phyloP scores from a whole-genome alignment of 345 rosid species.

The Lumnitzera racemosa region DNA sequence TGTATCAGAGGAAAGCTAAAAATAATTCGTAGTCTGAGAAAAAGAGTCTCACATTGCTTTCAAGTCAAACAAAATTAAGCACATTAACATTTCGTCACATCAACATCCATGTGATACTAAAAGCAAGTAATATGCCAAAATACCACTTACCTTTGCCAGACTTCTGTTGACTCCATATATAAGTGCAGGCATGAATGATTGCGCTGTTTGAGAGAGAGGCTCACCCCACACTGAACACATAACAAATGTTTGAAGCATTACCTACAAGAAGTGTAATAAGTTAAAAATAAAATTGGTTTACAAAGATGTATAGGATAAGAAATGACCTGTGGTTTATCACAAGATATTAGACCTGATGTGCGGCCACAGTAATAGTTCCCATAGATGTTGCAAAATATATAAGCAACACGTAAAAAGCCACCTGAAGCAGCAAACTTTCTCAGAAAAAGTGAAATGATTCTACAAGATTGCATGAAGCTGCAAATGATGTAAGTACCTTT shows the following conservation, averaged over 20 bases:
- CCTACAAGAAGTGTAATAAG: conserved; percentile 8
- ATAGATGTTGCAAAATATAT: conserved; percentile 36
- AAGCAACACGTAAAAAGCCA: conserved; percentile 31
- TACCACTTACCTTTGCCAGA: conserved; percentile 28
- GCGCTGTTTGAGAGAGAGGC: conserved; percentile 57
- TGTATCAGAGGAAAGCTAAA: background rate
- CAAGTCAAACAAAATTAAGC: background rate
- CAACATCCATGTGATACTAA: background rate
- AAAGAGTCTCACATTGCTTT: background rate
- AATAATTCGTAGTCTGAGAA: no score
- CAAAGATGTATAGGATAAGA: background rate
- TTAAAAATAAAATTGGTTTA: background rate
- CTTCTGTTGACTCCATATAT: conserved; percentile 31
- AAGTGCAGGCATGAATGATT: conserved; percentile 51
- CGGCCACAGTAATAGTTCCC: conserved; percentile 36
- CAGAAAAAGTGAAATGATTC: background rate
- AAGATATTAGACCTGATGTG: conserved; percentile 32
- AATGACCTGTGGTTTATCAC: background rate
- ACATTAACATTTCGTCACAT: background rate
- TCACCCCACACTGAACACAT: conserved; percentile 42
- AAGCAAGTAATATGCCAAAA: background rate
- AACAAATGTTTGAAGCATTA: conserved; percentile 27
- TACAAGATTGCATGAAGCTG: background rate
- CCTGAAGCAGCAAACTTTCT: conserved; percentile 15
- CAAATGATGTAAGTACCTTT: conserved; percentile 31